These are phyloP conservation scores for Fusarium incarnatum DNA, from an alignment of 2,329 filamentous ascomycete genomes.

Conservation along the genomic window DNA sequence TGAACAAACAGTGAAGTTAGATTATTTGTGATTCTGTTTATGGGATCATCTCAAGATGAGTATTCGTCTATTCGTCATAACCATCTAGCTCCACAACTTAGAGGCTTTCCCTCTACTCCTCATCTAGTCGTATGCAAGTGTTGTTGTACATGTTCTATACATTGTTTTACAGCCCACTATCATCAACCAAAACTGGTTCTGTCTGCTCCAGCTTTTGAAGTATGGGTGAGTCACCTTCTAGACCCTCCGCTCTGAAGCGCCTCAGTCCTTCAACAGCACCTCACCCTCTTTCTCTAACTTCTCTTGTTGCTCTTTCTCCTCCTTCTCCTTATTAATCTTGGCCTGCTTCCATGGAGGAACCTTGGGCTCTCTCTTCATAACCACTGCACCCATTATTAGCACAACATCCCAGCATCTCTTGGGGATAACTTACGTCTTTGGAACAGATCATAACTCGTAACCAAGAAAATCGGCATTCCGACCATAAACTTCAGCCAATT, in stretches of 20 bases:
- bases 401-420: fast-evolving
- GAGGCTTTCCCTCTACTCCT: background rate
- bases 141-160: background rate
- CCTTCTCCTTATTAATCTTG: constrained; percentile 6
- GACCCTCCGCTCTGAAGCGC: no score
- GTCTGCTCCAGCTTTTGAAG: background rate
- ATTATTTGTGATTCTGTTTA: background rate
- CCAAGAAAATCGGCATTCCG: constrained; percentile 65
- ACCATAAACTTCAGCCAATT: constrained; percentile 62
- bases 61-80: background rate
- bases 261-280: background rate
- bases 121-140: background rate
- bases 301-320: background rate
- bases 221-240: background rate
- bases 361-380: constrained; percentile 49
- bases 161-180: background rate
- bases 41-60: background rate
- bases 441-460: constrained; percentile 67
- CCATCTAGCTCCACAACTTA: background rate
- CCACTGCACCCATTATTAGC: constrained; percentile 43
- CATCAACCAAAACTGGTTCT: background rate
- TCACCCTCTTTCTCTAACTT: background rate
- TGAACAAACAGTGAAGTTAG: background rate
- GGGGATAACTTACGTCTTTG: constrained; percentile 57
- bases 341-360: constrained; percentile 21